These are phyloP conservation scores for Yamadazyma dendronema DNA, from an alignment of 1,139 yeast species.

Conservation along the genomic window DNA sequence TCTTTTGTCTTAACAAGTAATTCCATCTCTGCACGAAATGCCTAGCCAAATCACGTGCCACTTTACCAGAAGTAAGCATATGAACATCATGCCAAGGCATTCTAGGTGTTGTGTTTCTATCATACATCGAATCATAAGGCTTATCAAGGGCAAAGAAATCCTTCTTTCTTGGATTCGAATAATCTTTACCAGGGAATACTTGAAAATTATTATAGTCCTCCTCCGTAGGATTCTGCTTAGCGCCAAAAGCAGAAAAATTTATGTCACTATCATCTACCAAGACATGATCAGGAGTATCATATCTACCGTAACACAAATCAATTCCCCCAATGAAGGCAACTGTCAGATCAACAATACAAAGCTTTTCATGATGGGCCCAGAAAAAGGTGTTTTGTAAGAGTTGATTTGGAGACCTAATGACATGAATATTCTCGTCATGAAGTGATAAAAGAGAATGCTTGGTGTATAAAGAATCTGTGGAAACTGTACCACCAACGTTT, in stretches of 20 bases:
- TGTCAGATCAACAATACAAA: constrained; percentile 82
- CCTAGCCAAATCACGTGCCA: constrained; percentile 88
- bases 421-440: constrained; percentile 79
- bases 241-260: constrained; percentile 37
- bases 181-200: constrained; percentile 94
- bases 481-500: constrained; percentile 90
- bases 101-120: constrained; percentile 75
- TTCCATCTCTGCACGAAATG: constrained; percentile 99
- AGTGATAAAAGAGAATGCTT: constrained; percentile 87
- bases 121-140: constrained; percentile 92
- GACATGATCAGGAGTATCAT: constrained; percentile 95
- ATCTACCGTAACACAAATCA: constrained; percentile 93
- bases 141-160: constrained; percentile 80
- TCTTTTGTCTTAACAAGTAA: constrained; percentile 82
- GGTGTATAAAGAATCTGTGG: constrained; percentile 91
- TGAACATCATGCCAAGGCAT: constrained; percentile 99
- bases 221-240: constrained; percentile 25
- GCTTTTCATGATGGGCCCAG: constrained; percentile 99
- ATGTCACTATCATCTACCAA: constrained; percentile 67
- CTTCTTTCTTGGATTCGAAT: constrained; percentile 89
- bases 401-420: constrained; percentile 94
- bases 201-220: constrained; percentile 51
- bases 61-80: constrained; percentile 93
- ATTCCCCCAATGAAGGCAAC: constrained; percentile 93
- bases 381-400: constrained; percentile 88